A percentile compares a stretch with the other conserved stretches of the same genome.
Evolutionary conservation across 1,284 basidiomycete species (phyloP).

Genomic region (Melampsora abietis-canadensis): DNA sequence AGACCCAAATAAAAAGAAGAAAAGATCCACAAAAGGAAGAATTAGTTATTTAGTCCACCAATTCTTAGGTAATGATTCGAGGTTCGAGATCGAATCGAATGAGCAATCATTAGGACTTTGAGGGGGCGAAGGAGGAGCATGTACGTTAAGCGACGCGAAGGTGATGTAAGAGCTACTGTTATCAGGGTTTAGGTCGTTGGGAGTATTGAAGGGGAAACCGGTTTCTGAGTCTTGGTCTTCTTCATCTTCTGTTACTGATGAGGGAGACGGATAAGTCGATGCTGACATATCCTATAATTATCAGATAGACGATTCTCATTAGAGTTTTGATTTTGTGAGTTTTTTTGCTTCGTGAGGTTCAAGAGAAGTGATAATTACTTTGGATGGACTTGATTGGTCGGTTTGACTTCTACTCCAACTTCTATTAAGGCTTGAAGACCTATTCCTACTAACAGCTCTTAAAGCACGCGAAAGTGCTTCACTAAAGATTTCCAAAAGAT

Average conservation of each 20-base stretch:
- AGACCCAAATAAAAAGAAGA: too few species aligned
- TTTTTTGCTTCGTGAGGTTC: too few species aligned
- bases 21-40: too few species aligned
- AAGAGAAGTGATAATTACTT: neutral
- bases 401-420: slow-evolving; percentile 5
- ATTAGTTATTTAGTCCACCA: too few species aligned
- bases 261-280: neutral
- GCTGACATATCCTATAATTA: neutral
- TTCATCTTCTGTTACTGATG: neutral
- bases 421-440: neutral
- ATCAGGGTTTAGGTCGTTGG: neutral
- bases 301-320: too few species aligned
- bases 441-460: slow-evolving; percentile 3
- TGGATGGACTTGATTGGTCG: neutral
- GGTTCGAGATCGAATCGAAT: too few species aligned
- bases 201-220: neutral
- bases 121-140: neutral
- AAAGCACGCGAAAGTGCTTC: slow-evolving; percentile 4
- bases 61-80: too few species aligned
- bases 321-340: too few species aligned
- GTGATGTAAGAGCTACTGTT: neutral
- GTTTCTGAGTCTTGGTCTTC: neutral
- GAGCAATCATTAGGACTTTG: neutral
- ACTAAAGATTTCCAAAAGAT: neutral
- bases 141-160: neutral